Conservation (phyloP, 2,329 filamentous ascomycete genomes). For the Mollisia scopiformis region DNA sequence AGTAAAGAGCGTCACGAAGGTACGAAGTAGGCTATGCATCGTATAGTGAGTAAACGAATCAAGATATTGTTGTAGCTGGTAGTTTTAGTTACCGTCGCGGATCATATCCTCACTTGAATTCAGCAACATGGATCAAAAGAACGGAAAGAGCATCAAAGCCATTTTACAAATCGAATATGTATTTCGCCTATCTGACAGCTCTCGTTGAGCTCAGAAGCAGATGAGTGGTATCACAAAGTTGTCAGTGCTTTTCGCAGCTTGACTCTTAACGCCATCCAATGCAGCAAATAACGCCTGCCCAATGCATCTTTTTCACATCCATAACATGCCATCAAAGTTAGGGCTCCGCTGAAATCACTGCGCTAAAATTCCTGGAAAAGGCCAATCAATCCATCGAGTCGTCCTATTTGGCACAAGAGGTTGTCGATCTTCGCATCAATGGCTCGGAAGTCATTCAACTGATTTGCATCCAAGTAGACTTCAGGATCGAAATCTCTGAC, state of each 20-base stretch:
- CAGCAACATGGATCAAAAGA: too few relatives aligned
- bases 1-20: too few relatives aligned
- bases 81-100: too few relatives aligned
- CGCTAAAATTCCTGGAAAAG: conserved; percentile 76
- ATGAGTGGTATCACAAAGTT: conserved; percentile 20
- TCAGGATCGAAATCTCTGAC: conserved; percentile 79
- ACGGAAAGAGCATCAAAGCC: too few relatives aligned
- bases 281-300: conserved; percentile 24
- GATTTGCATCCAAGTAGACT: conserved; percentile 74
- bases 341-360: not conserved
- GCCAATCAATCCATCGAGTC: conserved; percentile 83
- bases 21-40: too few relatives aligned
- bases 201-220: conserved; percentile 3
- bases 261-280: conserved; percentile 19
- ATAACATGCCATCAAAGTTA: conserved; percentile 14
- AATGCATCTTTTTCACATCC: conserved; percentile 21
- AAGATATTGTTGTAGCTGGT: too few relatives aligned
- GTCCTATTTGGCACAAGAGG: conserved; percentile 76
- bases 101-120: too few relatives aligned
- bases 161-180: conserved; percentile 4
- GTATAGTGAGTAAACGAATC: too few relatives aligned
- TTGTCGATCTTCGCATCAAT: conserved; percentile 70
- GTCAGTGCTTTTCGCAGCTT: conserved; percentile 5
- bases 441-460: conserved; percentile 65
- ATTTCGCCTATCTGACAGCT: conserved; percentile 5